Evolutionary conservation across 805 yeast species (phyloP).

Genomic region (Sungouiella blattae): DNA sequence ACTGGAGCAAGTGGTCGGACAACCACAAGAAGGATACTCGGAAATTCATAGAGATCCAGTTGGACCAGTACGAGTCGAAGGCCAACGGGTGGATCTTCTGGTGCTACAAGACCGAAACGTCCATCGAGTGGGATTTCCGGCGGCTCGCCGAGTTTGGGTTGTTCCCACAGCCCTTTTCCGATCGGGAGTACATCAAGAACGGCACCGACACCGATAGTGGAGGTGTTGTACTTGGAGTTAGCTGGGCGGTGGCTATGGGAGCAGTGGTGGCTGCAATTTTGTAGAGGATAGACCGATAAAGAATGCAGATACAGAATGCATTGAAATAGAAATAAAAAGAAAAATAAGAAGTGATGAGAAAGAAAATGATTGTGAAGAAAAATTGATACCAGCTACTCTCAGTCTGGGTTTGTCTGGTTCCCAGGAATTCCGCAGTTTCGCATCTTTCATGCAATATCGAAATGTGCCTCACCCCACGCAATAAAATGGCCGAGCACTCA

Average conservation of each 20-base stretch:
- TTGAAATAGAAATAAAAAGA: too few species aligned
- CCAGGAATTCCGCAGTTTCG: too few species aligned
- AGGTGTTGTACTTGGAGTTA: too few species aligned
- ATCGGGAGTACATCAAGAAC: conserved; percentile 24
- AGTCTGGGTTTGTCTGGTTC: too few species aligned
- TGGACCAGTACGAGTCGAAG: conserved; percentile 45
- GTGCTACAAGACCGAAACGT: conserved; percentile 66
- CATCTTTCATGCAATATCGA: too few species aligned
- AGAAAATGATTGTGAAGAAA: too few species aligned
- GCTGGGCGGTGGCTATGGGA: neutral
- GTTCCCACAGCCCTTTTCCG: conserved; percentile 58
- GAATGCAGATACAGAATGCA: too few species aligned
- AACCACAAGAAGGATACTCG: conserved; percentile 44
- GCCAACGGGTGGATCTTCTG: conserved; percentile 65
- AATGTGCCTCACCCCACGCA: too few species aligned
- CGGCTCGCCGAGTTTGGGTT: conserved; percentile 46
- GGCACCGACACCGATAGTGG: conserved; percentile 27
- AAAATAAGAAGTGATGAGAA: too few species aligned
- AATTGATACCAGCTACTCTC: too few species aligned
- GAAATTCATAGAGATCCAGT: conserved; percentile 57
- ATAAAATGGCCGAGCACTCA: too few species aligned
- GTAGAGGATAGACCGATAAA: too few species aligned
- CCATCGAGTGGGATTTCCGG: conserved; percentile 65
- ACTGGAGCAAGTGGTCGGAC: conserved; percentile 36
- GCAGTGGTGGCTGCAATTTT: neutral